These are phyloP conservation scores for Cairneyella variabilis DNA, from an alignment of 495 filamentous ascomycete species.

Conservation along the genomic window DNA sequence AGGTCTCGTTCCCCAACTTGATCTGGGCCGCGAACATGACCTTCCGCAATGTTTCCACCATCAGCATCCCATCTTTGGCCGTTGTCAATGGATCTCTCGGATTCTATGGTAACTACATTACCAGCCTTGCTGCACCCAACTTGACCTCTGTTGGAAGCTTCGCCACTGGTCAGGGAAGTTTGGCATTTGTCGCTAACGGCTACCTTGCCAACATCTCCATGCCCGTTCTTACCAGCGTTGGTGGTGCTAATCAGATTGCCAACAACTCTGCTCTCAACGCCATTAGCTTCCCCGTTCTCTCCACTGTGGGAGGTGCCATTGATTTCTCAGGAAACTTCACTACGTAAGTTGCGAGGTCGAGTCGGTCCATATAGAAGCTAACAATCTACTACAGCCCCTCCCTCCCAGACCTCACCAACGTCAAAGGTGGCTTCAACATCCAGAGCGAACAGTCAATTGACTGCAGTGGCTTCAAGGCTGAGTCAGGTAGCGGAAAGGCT, in stretches of 20 bases:
- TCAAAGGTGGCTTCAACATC: constrained; percentile 84
- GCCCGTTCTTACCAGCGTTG: constrained; percentile 60
- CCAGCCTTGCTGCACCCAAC: constrained; percentile 66
- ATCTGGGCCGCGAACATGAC: constrained; percentile 77
- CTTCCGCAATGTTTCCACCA: constrained; percentile 73
- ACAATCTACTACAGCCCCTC: constrained; percentile 51
- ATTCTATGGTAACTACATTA: constrained; percentile 78
- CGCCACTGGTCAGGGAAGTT: constrained; percentile 8
- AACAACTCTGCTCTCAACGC: constrained; percentile 74
- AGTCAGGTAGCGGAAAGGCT: constrained; percentile 34
- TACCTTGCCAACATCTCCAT: constrained; percentile 74
- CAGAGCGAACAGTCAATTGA: constrained; percentile 65
- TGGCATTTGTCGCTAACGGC: constrained; percentile 72
- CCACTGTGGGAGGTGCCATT: constrained; percentile 75
- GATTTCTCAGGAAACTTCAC: constrained; percentile 85
- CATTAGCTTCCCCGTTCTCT: constrained; percentile 64
- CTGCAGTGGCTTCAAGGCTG: constrained; percentile 43
- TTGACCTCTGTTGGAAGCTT: constrained; percentile 75
- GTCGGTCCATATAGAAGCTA: constrained; percentile 12
- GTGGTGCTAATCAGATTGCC: constrained; percentile 75
- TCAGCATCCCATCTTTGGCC: constrained; percentile 73
- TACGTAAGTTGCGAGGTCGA: constrained; percentile 52
- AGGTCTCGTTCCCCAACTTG: constrained; percentile 70
- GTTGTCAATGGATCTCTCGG: constrained; percentile 74
- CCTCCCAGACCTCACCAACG: constrained; percentile 65